These are phyloP conservation scores for Clitopilus hobsonii DNA, from an alignment of 768 basidiomycete genomes.

Conservation along the genomic window DNA sequence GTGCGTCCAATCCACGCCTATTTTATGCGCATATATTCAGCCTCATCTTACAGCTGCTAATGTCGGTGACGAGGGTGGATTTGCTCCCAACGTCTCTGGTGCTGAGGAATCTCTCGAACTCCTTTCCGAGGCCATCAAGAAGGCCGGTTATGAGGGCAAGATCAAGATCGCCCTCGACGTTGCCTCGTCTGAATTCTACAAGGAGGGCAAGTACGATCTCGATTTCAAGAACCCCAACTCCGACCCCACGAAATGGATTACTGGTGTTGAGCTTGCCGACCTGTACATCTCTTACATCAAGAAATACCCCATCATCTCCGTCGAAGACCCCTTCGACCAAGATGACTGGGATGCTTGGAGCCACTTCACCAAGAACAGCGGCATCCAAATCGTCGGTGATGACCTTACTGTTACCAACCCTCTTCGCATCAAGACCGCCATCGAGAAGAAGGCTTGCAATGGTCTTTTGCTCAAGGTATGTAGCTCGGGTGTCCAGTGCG, in stretches of 20 bases:
- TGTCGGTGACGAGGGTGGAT: conserved; percentile 99
- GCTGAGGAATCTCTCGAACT: conserved; percentile 98
- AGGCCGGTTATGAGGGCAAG: conserved; percentile 98
- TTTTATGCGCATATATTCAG: conserved; percentile 10
- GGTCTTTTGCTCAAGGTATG: conserved; percentile 91
- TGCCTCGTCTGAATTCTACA: conserved; percentile 99
- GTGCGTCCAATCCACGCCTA: conserved; percentile 32
- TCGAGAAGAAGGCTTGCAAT: conserved; percentile 99
- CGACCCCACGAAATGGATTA: conserved; percentile 94
- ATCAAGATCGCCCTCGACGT: conserved; percentile 98
- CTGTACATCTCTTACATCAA: conserved; percentile 82
- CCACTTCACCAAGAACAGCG: conserved; percentile 76
- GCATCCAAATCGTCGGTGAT: conserved; percentile 91
- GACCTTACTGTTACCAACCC: conserved; percentile 99
- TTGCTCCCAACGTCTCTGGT: conserved; percentile 96
- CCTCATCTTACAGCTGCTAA: conserved; percentile 69
- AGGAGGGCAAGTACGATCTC: conserved; percentile 98
- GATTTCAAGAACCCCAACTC: conserved; percentile 99
- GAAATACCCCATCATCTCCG: conserved; percentile 94
- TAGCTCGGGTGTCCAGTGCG: neutral
- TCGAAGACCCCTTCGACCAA: conserved; percentile 99
- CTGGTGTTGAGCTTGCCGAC: conserved; percentile 88
- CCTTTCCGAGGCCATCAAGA: conserved; percentile 92
- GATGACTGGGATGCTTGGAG: conserved; percentile 99
- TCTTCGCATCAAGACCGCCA: conserved; percentile 94